Conservation (phyloP, 352 stramenopile species). For the Thalassiosira oceanica region DNA sequence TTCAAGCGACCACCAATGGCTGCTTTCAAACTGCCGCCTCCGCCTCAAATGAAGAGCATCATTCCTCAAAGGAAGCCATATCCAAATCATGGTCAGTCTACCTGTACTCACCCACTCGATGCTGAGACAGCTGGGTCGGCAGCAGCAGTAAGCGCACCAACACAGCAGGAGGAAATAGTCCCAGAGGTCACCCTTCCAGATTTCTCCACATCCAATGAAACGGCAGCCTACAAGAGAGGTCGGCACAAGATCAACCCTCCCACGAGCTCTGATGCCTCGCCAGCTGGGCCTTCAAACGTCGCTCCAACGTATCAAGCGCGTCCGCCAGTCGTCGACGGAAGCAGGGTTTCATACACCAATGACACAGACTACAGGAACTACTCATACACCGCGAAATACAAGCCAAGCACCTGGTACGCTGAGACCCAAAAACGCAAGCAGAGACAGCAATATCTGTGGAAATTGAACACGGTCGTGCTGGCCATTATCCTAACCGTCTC, state of each 20-base stretch:
- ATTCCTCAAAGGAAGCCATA: neutral
- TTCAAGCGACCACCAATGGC: slow-evolving; percentile 12
- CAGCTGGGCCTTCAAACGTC: no score
- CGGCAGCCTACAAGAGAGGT: neutral
- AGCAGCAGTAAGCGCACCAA: neutral
- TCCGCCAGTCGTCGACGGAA: neutral
- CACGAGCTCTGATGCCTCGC: no score
- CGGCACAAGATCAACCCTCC: slow-evolving; percentile 1
- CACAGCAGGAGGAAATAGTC: no score
- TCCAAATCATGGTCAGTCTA: neutral
- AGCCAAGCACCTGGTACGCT: slow-evolving; percentile 38
- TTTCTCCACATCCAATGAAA: neutral
- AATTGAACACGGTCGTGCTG: slow-evolving; percentile 7
- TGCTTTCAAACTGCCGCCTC: slow-evolving; percentile 30
- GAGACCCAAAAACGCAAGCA: slow-evolving; percentile 17
- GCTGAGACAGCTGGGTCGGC: neutral
- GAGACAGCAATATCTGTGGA: slow-evolving; percentile 6
- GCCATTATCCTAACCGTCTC: slow-evolving; percentile 4
- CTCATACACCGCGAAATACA: slow-evolving; percentile 13
- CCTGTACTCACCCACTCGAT: neutral
- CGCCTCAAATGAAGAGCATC: slow-evolving; percentile 32
- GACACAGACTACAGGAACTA: slow-evolving; percentile 9
- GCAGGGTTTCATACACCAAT: slow-evolving; percentile 1
- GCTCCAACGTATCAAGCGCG: neutral
- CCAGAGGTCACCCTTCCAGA: no score